Evolutionary conservation across 352 stramenopile species (phyloP).

Genomic region (Globisporangium camurandrum): DNA sequence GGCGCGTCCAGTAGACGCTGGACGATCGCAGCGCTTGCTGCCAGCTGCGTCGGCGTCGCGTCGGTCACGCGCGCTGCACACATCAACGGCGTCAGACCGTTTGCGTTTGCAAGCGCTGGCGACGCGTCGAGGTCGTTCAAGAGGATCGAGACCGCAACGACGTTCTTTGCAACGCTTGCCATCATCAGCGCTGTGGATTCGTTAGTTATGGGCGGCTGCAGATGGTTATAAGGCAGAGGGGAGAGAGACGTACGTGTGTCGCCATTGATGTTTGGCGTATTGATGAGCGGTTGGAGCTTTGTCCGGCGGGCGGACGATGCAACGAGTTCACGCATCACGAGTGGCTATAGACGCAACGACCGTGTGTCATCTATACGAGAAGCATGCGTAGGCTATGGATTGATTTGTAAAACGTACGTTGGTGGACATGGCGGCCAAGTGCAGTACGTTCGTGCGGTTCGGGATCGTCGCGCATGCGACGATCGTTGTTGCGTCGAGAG

Average conservation of each 20-base stretch:
- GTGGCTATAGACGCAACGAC: too few species aligned
- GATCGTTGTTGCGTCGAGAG: slow-evolving; percentile 51
- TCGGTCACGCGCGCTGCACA: slow-evolving; percentile 54
- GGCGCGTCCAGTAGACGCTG: slow-evolving; percentile 33
- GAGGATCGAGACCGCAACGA: slow-evolving; percentile 35
- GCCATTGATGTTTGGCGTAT: slow-evolving; percentile 59
- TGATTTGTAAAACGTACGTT: slow-evolving; percentile 32
- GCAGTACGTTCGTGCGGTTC: slow-evolving; percentile 72
- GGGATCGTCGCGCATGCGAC: slow-evolving; percentile 40
- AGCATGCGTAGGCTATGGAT: neutral
- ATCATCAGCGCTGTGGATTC: slow-evolving; percentile 69
- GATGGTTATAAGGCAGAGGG: neutral
- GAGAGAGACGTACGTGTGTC: slow-evolving; percentile 54
- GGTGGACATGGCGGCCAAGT: slow-evolving; percentile 65
- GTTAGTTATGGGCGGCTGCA: too few species aligned
- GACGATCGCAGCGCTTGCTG: slow-evolving; percentile 43
- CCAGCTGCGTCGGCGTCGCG: slow-evolving; percentile 17
- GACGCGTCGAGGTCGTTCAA: slow-evolving; percentile 34
- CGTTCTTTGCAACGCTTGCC: slow-evolving; percentile 76
- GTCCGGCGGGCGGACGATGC: slow-evolving; percentile 29
- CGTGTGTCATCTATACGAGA: neutral
- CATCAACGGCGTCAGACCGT: slow-evolving; percentile 71
- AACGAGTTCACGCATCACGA: slow-evolving; percentile 49
- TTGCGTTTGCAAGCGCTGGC: slow-evolving; percentile 32
- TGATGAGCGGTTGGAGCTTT: slow-evolving; percentile 42